These are phyloP conservation scores for Ganoderma sinense DNA, from an alignment of 1,284 basidiomycete genomes.

Conservation along the genomic window DNA sequence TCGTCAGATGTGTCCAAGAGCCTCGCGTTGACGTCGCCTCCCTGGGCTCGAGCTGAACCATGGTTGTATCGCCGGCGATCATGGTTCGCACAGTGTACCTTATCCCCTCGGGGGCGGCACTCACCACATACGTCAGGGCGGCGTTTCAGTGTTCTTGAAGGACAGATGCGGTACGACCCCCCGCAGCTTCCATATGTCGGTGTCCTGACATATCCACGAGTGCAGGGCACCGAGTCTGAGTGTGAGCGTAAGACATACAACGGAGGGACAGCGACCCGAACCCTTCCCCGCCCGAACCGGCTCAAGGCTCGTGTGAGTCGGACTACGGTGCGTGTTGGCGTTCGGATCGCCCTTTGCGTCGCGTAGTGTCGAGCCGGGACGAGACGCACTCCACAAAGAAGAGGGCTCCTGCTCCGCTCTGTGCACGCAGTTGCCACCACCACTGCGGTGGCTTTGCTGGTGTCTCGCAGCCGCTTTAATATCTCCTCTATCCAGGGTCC, in stretches of 20 bases:
- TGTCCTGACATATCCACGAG: background rate
- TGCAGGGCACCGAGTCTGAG: background rate
- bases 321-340: background rate
- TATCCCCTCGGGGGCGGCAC: slow-evolving; percentile 15
- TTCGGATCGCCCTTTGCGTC: background rate
- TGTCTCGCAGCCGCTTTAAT: background rate
- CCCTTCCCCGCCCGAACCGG: background rate
- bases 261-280: background rate
- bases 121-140: slow-evolving; percentile 6
- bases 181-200: background rate
- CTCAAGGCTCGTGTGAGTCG: background rate
- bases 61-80: slow-evolving; percentile 16
- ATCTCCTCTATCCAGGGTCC: slow-evolving; percentile 4
- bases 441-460: background rate
- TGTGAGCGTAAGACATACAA: background rate
- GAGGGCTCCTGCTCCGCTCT: background rate
- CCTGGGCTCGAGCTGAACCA: slow-evolving; percentile 8
- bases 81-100: slow-evolving; percentile 12
- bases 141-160: slow-evolving; percentile 8
- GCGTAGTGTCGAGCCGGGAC: background rate
- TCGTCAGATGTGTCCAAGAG: slow-evolving; percentile 17
- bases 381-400: background rate
- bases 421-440: background rate
- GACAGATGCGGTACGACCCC: background rate
- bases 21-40: slow-evolving; percentile 13